phyloP scores from a whole-genome alignment of 345 rosid genomes.

The Populus nigra region DNA sequence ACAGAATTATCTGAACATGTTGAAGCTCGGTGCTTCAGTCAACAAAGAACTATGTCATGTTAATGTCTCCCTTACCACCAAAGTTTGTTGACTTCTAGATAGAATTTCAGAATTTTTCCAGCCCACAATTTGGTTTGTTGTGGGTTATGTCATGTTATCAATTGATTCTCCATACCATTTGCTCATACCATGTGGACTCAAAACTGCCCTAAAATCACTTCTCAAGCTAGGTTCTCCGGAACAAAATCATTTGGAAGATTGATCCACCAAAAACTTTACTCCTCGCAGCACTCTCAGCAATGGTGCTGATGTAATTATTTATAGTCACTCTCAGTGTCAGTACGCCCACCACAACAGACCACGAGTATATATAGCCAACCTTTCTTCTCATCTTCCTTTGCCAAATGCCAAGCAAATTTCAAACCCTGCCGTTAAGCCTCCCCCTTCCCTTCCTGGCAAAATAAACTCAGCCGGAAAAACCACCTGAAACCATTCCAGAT shows the following conservation, averaged over 20 bases:
- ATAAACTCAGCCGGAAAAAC: not conserved
- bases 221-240: too few relatives aligned
- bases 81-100: too few relatives aligned
- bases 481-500: constrained; percentile 22
- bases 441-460: constrained; percentile 1
- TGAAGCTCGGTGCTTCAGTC: too few relatives aligned
- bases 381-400: not conserved
- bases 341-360: not conserved
- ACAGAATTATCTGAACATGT: not conserved
- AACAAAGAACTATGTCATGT: too few relatives aligned
- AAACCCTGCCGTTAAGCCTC: not conserved
- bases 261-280: not conserved
- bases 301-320: constrained; percentile 4
- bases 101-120: too few relatives aligned
- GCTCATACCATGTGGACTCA: too few relatives aligned
- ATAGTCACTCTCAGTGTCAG: constrained; percentile 2
- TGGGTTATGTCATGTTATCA: not conserved
- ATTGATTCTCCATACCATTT: too few relatives aligned
- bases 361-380: not conserved
- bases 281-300: not conserved
- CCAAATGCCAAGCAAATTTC: constrained; percentile 13
- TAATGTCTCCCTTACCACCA: not conserved
- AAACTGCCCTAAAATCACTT: too few relatives aligned
- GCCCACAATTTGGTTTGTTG: not conserved
- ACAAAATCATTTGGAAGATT: not conserved